These are phyloP conservation scores for Thelephora ganbajun DNA, from an alignment of 768 basidiomycete genomes.

Conservation along the genomic window DNA sequence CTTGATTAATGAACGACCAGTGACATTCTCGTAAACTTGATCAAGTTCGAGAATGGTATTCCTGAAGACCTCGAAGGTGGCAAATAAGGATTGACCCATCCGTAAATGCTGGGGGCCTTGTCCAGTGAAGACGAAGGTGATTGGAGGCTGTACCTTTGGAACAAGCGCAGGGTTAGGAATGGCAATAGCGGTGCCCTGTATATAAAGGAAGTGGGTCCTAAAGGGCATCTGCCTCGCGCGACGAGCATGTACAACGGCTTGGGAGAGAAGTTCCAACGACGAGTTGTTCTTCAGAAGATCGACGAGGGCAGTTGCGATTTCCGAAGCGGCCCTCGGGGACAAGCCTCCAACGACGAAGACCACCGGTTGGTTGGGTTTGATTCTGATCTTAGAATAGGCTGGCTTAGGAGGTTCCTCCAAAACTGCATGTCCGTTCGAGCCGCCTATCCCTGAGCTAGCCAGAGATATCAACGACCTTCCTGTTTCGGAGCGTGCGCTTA, in stretches of 20 bases:
- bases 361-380: conserved; percentile 9
- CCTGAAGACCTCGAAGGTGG: conserved; percentile 22
- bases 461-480: conserved; percentile 23
- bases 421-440: conserved; percentile 29
- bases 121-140: conserved; percentile 22
- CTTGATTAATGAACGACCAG: conserved; percentile 23
- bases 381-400: not conserved
- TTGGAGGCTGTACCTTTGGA: conserved; percentile 13
- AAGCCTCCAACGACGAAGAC: conserved; percentile 23
- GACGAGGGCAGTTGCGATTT: conserved; percentile 2
- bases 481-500: conserved; percentile 11
- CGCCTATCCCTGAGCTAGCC: conserved; percentile 31
- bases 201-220: conserved; percentile 7
- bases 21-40: conserved; percentile 15
- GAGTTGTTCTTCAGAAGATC: not conserved
- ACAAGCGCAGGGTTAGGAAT: conserved; percentile 18
- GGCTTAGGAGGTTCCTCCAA: conserved; percentile 19
- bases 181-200: not conserved
- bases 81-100: conserved; percentile 25
- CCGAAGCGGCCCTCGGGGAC: conserved; percentile 17
- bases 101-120: conserved; percentile 15
- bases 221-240: conserved; percentile 10
- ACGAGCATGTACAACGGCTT: conserved; percentile 3
- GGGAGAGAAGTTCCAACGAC: not conserved
- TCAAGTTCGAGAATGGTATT: conserved; percentile 26